Percentiles rank a stretch among this genome's conserved stretches.
These are phyloP conservation scores for Candida taoyuanica DNA, from an alignment of 805 yeast species.

Conservation along the genomic window DNA sequence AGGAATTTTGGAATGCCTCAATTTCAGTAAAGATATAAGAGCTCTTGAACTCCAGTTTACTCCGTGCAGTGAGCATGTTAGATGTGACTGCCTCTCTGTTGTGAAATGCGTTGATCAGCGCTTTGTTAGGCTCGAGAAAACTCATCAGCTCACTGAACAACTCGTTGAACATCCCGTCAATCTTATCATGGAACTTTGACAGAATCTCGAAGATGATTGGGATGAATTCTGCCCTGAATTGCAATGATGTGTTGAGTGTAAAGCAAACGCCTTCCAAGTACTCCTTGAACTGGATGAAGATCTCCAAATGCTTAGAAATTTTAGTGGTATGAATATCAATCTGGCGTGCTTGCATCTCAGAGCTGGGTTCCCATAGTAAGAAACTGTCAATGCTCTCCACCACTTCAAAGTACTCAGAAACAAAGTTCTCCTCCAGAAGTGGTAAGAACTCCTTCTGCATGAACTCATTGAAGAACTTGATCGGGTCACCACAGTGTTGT, in stretches of 20 bases:
- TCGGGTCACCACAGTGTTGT: constrained; percentile 27
- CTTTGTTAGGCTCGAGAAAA: constrained; percentile 24
- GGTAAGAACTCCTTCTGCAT: constrained; percentile 64
- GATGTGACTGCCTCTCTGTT: constrained; percentile 5
- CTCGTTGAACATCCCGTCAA: constrained; percentile 22
- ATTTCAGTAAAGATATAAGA: constrained; percentile 30
- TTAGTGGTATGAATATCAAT: neutral
- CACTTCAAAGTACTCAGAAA: constrained; percentile 45
- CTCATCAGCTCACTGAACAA: constrained; percentile 20
- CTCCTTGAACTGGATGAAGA: constrained; percentile 21
- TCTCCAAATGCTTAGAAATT: constrained; percentile 11
- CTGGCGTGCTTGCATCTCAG: constrained; percentile 1
- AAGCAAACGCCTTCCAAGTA: constrained; percentile 20
- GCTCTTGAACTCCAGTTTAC: constrained; percentile 21
- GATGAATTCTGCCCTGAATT: constrained; percentile 25
- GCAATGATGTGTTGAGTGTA: constrained; percentile 25
- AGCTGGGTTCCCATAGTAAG: constrained; percentile 25
- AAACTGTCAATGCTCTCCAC: constrained; percentile 37
- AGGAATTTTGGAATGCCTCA: constrained; percentile 35
- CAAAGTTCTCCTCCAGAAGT: constrained; percentile 53
- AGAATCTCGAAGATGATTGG: constrained; percentile 22
- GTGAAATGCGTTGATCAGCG: constrained; percentile 12
- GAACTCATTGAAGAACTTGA: constrained; percentile 52
- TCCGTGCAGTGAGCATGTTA: constrained; percentile 9
- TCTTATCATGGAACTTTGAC: constrained; percentile 20